phyloP scores from a whole-genome alignment of 345 rosid genomes.

The Salix dunnii region DNA sequence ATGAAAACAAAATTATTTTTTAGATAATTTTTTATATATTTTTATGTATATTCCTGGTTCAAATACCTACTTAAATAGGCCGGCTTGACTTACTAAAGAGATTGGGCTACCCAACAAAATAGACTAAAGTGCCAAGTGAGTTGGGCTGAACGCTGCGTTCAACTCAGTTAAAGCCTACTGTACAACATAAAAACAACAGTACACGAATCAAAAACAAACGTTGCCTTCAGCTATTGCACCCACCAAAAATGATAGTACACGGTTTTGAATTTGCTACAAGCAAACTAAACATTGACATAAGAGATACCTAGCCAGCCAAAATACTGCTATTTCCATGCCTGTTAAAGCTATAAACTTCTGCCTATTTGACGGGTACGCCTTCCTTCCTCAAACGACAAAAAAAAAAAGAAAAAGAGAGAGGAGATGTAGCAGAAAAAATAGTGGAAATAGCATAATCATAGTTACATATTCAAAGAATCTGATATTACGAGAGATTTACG shows the following conservation, averaged over 20 bases:
- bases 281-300: background rate
- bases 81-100: too few species aligned
- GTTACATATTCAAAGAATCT: slow-evolving; percentile 39
- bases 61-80: too few species aligned
- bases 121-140: too few species aligned
- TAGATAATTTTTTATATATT: too few species aligned
- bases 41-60: too few species aligned
- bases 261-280: background rate
- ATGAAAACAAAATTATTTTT: too few species aligned
- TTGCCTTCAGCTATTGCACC: background rate
- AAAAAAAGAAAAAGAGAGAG: background rate
- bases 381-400: slow-evolving; percentile 2
- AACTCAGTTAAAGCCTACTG: too few species aligned
- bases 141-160: too few species aligned
- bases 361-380: slow-evolving; percentile 13
- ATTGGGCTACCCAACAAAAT: too few species aligned
- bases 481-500: background rate
- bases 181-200: too few species aligned
- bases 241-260: background rate
- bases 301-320: slow-evolving; percentile 13
- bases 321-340: slow-evolving; percentile 33
- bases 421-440: slow-evolving; percentile 26
- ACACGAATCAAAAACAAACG: background rate
- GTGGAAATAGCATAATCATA: slow-evolving; percentile 26
- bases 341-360: slow-evolving; percentile 20